Evolutionary conservation across 495 filamentous ascomycete genomes (phyloP).

Genomic region (Aspergillus bertholletiae): DNA sequence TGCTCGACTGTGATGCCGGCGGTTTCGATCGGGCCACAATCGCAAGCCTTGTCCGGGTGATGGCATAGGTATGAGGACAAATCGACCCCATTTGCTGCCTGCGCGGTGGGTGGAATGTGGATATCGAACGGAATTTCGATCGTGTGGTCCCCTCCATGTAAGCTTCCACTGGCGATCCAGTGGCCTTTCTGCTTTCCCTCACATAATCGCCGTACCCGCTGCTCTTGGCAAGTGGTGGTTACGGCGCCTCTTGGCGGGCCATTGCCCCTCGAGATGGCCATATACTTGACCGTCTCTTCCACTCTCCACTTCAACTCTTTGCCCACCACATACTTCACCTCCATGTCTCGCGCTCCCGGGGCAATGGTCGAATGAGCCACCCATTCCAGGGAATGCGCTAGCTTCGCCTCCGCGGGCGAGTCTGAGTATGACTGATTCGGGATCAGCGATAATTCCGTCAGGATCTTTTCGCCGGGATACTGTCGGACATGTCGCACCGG

Average conservation of each 20-base stretch:
- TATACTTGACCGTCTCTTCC: constrained; percentile 5
- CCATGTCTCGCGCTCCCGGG: constrained; percentile 1
- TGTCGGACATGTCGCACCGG: background rate
- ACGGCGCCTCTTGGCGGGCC: background rate
- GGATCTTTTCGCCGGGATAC: background rate
- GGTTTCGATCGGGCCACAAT: background rate
- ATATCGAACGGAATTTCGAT: constrained; percentile 1
- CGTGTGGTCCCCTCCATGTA: background rate
- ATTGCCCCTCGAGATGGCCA: background rate
- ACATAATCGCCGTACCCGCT: background rate
- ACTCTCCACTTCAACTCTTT: constrained; percentile 10
- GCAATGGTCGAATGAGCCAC: constrained; percentile 1
- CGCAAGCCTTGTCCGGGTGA: background rate
- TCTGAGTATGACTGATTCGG: background rate
- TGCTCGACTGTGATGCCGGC: constrained; percentile 4
- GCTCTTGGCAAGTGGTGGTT: background rate
- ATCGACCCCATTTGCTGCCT: background rate
- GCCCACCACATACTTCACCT: constrained; percentile 5
- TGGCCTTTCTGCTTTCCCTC: background rate
- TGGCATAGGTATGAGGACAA: background rate
- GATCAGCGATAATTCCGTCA: background rate
- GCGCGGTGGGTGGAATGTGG: background rate
- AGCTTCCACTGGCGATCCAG: background rate
- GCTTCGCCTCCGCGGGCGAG: background rate
- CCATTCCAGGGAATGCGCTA: background rate